Evolutionary conservation across 768 basidiomycete genomes (phyloP).

Genomic region (Suillus spraguei): DNA sequence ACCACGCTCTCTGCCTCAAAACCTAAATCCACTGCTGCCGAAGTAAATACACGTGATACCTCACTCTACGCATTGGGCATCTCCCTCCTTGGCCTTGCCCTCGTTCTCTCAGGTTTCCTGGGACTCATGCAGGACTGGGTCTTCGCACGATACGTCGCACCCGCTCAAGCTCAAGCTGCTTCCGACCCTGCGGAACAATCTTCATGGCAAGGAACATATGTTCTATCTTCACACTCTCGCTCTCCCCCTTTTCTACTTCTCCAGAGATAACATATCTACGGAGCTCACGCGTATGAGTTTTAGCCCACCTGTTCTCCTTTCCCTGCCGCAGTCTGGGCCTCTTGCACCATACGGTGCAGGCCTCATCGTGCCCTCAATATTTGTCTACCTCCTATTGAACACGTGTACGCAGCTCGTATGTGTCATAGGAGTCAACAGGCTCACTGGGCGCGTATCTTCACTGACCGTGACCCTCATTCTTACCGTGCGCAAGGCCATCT

Average conservation of each 20-base stretch:
- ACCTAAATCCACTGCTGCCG: constrained; percentile 24
- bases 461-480: constrained; percentile 80
- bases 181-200: constrained; percentile 23
- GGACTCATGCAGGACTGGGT: constrained; percentile 87
- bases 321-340: constrained; percentile 11
- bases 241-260: constrained; percentile 73
- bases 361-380: constrained; percentile 54
- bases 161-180: constrained; percentile 24
- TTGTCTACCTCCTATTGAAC: constrained; percentile 70
- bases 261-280: constrained; percentile 50
- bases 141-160: constrained; percentile 49
- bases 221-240: constrained; percentile 88
- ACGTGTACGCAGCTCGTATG: constrained; percentile 85
- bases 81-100: constrained; percentile 69
- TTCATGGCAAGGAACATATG: constrained; percentile 87
- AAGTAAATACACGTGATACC: constrained; percentile 7
- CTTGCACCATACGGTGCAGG: constrained; percentile 30
- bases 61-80: constrained; percentile 70
- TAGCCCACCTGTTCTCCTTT: constrained; percentile 19
- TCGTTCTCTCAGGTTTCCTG: constrained; percentile 79
- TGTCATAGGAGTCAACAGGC: constrained; percentile 82
- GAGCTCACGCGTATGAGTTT: constrained; percentile 19
- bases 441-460: constrained; percentile 75
- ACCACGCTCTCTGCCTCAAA: constrained; percentile 80
- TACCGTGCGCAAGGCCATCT: constrained; percentile 80